A percentile compares a stretch with the other conserved stretches of the same genome.
phyloP scores from a whole-genome alignment of 176 grass and related monocot genomes.

The Dendrocalamus sinicus region DNA sequence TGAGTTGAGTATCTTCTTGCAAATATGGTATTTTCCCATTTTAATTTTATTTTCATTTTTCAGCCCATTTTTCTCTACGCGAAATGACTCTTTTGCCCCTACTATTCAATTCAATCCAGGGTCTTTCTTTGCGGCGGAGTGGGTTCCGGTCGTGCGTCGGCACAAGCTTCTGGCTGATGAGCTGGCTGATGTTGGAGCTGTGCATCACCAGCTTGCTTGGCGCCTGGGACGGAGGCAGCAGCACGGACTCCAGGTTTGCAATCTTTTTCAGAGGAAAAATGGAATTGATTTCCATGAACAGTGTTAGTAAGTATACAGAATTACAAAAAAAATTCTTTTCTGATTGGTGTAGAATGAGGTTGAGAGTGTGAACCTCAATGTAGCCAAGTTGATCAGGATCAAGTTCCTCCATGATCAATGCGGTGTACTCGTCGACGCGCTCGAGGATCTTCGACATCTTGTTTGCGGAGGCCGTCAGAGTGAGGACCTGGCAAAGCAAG shows the following conservation, averaged over 20 bases:
- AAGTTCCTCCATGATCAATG: conserved; percentile 93
- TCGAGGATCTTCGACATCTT: conserved; percentile 93
- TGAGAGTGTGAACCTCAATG: conserved; percentile 61
- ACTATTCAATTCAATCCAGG: too few relatives aligned
- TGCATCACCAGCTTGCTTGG: conserved; percentile 32
- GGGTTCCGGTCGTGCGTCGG: conserved; percentile 51
- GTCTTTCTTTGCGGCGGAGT: conserved; percentile 34
- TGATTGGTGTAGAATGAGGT: neutral
- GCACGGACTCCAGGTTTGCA: conserved; percentile 72
- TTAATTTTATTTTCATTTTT: too few relatives aligned
- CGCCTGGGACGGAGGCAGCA: conserved; percentile 56
- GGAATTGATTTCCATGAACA: conserved; percentile 4
- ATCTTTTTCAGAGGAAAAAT: conserved; percentile 49
- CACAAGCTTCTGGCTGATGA: conserved; percentile 68
- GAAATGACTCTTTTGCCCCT: too few relatives aligned
- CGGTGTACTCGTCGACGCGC: conserved; percentile 89
- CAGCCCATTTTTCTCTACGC: too few relatives aligned
- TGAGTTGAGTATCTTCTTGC: too few relatives aligned
- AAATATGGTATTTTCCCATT: too few relatives aligned
- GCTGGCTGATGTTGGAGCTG: conserved; percentile 94
- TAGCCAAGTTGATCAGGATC: conserved; percentile 78
- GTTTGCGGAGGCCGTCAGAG: conserved; percentile 89
- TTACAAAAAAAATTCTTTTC: neutral
- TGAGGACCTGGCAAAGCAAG: conserved; percentile 60
- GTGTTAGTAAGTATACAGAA: neutral